phyloP scores from a whole-genome alignment of 306 rosid species.

The Neltuma alba region DNA sequence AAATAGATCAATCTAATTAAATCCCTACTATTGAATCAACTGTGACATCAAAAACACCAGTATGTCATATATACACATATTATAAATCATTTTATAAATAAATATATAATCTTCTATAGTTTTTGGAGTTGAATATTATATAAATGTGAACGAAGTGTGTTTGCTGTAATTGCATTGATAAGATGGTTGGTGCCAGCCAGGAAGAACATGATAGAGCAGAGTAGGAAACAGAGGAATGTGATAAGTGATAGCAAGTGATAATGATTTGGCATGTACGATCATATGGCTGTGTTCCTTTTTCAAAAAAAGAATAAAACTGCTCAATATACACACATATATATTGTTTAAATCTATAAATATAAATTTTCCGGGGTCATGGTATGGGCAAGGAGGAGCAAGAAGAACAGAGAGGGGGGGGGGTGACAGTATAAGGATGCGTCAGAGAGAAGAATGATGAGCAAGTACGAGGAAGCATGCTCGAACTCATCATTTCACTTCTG shows the following conservation, averaged over 20 bases:
- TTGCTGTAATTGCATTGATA: background rate
- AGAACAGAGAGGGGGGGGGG: background rate
- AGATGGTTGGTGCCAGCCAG: constrained; percentile 10
- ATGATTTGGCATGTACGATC: constrained; percentile 34
- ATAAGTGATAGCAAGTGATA: background rate
- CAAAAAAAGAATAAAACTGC: background rate
- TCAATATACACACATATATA: background rate
- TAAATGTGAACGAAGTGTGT: too few species aligned
- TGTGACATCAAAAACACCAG: too few species aligned
- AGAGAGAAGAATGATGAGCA: constrained; percentile 15
- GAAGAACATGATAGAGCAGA: constrained; percentile 14
- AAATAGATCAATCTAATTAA: too few species aligned
- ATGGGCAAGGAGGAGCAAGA: too few species aligned
- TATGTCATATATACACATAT: too few species aligned
- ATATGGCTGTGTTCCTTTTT: background rate
- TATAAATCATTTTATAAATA: background rate
- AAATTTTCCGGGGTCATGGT: too few species aligned
- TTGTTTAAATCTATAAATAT: background rate
- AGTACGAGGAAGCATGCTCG: constrained; percentile 34
- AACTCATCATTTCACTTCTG: background rate
- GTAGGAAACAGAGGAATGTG: constrained; percentile 1
- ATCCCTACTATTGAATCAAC: background rate
- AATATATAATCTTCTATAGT: too few species aligned
- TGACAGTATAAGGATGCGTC: background rate
- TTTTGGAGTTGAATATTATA: too few species aligned